These are phyloP conservation scores for Solanum paucissectum DNA, from an alignment of 257 asterid species.

Conservation along the genomic window DNA sequence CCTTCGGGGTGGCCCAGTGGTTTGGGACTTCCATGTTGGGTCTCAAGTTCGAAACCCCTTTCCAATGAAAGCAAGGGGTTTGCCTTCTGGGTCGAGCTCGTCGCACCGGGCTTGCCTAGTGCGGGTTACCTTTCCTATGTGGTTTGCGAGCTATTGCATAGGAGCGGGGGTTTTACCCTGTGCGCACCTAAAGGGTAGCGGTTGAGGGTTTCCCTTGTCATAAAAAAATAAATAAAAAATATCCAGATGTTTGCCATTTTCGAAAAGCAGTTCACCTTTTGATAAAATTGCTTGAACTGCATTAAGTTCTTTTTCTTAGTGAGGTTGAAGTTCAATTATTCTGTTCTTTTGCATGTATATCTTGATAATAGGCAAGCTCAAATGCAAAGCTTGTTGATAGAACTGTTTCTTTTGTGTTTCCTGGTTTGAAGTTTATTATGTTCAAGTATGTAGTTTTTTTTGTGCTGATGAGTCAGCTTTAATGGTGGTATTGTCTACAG, in stretches of 20 bases:
- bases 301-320: neutral
- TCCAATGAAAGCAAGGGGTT: too few relatives aligned
- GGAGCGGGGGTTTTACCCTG: too few relatives aligned
- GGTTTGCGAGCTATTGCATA: too few relatives aligned
- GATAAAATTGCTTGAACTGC: neutral
- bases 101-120: too few relatives aligned
- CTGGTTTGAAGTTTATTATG: neutral
- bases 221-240: too few relatives aligned
- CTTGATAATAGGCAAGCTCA: neutral
- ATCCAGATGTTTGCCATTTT: neutral
- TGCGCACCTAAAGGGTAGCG: too few relatives aligned
- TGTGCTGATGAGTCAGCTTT: neutral
- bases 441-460: neutral
- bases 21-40: too few relatives aligned
- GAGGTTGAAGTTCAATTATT: neutral
- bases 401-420: neutral
- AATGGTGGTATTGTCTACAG: slow-evolving; percentile 35
- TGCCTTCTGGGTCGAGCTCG: too few relatives aligned
- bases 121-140: too few relatives aligned
- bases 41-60: too few relatives aligned
- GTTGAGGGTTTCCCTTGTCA: too few relatives aligned
- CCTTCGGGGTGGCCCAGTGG: too few relatives aligned
- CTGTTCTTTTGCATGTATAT: neutral
- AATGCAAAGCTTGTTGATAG: neutral
- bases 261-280: neutral